phyloP scores from a whole-genome alignment of 176 grass and related monocot genomes.

The Panicum miliaceum region DNA sequence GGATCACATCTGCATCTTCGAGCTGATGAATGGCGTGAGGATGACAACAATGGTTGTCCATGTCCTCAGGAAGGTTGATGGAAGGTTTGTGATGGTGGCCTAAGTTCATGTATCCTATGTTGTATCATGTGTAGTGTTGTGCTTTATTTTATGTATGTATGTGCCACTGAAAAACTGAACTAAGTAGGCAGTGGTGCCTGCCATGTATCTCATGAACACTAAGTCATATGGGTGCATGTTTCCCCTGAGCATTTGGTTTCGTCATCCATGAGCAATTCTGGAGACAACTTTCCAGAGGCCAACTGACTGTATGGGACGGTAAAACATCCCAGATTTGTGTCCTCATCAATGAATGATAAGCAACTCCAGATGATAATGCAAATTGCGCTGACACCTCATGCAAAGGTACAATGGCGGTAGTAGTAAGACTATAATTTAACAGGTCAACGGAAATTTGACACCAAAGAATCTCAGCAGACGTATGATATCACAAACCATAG shows the following conservation, averaged over 20 bases:
- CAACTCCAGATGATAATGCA: background rate
- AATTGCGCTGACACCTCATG: background rate
- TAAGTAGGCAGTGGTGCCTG: background rate
- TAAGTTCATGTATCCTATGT: conserved; percentile 5
- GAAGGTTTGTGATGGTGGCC: background rate
- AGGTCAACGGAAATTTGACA: conserved; percentile 31
- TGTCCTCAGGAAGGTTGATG: conserved; percentile 22
- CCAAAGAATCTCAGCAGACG: conserved; percentile 21
- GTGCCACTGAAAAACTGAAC: background rate
- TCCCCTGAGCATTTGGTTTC: background rate
- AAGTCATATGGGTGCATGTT: background rate
- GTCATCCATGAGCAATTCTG: background rate
- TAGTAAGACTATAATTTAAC: background rate
- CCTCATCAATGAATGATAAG: background rate
- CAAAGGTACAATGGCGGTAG: background rate
- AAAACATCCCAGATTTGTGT: background rate
- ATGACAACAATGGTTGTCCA: conserved; percentile 25
- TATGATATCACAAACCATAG: background rate
- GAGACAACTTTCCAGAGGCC: background rate
- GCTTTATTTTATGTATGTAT: background rate
- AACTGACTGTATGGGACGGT: background rate
- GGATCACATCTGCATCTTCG: conserved; percentile 45
- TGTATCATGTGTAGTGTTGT: background rate
- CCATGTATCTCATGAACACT: no score
- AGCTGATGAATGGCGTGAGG: conserved; percentile 38